Base-by-base conservation (phyloP, 352 stramenopile genomes). In the Phytophthora melonis region DNA sequence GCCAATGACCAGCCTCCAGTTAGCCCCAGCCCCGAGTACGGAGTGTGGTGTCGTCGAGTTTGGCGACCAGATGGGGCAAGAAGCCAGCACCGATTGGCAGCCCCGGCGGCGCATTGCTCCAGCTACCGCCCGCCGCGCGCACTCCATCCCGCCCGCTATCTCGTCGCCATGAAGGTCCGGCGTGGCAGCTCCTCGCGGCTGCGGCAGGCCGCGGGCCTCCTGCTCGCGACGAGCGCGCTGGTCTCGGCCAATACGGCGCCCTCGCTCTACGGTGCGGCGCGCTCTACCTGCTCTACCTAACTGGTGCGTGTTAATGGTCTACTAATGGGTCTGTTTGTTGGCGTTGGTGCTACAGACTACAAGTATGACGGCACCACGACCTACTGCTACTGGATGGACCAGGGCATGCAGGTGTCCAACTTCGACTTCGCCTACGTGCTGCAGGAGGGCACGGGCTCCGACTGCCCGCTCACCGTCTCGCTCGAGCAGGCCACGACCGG, bases 381-480 rank as follows among this genome's bases (percentile, higher is more conserved):
- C n/a, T 93, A 93, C 66, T 94, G 88, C 84, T 93, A 92, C 77
- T 89, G 80, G 77, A 77, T 94, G 68, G 75, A 92, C 66, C 88
- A 94, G 70, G 84, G 86, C 41, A 80, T 94, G 74, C 75, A 85
- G 47, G 82, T 94, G 58, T 76, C 78, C 64, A 91, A 87, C 65
- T 80, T 92, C 59, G 86, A 94, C 68, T 90, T 88, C 11, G 83
- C 86, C 58, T 92, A 93, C 54, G 77, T 93, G 36, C 68, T 85
- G n/a, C 59, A 77, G 23, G 65, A 91, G 34, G 86, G 78, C 14
- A 78, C 72, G 19, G 72, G 49, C 43, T 68, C 62, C 36, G 75
- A 89, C 19, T 94, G 88, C 23, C 88, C 88, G 50, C 69, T 94
- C n/a, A 85, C 81, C 16, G 53, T 94, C 56, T 74, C 80, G 11